Conservation (phyloP, 306 rosid genomes). For the barrel medic (Medicago truncatula) region DNA sequence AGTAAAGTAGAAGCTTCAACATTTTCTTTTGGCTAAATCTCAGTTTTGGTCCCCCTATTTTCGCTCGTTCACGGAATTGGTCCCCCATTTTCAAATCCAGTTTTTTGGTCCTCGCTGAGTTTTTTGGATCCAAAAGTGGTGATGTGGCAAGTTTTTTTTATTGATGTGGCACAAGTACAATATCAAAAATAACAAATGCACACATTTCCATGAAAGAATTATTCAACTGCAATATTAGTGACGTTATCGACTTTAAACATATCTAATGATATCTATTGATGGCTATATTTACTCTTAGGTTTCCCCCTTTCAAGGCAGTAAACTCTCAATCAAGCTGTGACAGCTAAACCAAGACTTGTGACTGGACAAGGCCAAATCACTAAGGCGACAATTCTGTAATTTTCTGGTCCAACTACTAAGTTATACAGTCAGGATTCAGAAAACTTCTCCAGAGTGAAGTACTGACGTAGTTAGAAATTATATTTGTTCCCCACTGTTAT, state of each 20-base stretch:
- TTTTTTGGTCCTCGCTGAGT: no score
- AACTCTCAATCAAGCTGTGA: slow-evolving; percentile 35
- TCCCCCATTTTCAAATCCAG: no score
- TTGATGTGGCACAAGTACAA: background rate
- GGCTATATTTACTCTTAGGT: background rate
- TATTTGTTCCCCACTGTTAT: slow-evolving; percentile 2
- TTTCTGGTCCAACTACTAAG: slow-evolving; percentile 16
- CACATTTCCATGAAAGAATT: slow-evolving; percentile 14
- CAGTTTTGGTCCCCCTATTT: no score
- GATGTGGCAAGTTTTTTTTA: no score
- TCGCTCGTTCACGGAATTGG: no score
- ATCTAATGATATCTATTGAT: slow-evolving; percentile 19
- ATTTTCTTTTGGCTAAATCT: background rate
- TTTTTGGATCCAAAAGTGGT: no score
- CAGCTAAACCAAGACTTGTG: background rate
- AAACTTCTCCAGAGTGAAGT: slow-evolving; percentile 19
- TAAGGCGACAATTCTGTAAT: slow-evolving; percentile 14
- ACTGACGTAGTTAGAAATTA: slow-evolving; percentile 19
- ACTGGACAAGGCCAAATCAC: slow-evolving; percentile 19
- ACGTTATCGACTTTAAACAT: background rate
- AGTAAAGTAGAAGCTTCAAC: slow-evolving; percentile 16
- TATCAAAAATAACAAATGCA: slow-evolving; percentile 5
- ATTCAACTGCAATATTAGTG: background rate
- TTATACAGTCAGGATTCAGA: slow-evolving; percentile 24
- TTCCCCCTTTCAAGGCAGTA: background rate